Conservation (phyloP, 192 early-diverging fungal genomes). For the Linnemannia exigua region DNA sequence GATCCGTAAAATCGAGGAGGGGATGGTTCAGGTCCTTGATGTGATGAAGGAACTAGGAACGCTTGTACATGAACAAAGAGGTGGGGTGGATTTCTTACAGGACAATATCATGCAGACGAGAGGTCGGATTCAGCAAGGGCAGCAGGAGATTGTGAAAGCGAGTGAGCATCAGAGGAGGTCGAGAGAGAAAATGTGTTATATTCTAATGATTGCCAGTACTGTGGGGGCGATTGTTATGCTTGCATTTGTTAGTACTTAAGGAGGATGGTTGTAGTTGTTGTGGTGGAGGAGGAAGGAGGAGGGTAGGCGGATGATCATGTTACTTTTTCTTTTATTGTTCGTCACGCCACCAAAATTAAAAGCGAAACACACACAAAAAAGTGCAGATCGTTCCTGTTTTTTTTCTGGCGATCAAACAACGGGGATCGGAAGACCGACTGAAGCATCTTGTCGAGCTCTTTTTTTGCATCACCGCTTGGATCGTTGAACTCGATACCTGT, state of each 20-base stretch:
- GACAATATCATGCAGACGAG: constrained; percentile 48
- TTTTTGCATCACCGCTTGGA: not conserved
- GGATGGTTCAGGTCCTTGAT: constrained; percentile 40
- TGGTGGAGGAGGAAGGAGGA: not conserved
- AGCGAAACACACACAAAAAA: not conserved
- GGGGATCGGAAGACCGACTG: too few species aligned
- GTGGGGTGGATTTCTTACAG: constrained; percentile 43
- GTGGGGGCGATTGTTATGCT: constrained; percentile 40
- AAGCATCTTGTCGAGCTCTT: not conserved
- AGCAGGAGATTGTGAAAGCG: constrained; percentile 49
- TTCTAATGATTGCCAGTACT: constrained; percentile 38
- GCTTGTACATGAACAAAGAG: constrained; percentile 39
- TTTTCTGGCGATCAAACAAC: too few species aligned
- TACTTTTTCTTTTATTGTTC: not conserved
- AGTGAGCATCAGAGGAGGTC: constrained; percentile 48
- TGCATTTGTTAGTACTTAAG: constrained; percentile 30
- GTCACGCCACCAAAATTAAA: not conserved
- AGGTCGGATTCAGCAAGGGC: constrained; percentile 30
- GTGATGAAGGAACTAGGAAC: constrained; percentile 51
- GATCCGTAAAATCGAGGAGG: constrained; percentile 43
- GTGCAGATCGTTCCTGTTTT: too few species aligned
- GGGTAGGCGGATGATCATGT: not conserved
- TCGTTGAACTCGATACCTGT: too few species aligned
- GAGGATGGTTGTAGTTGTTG: too few species aligned
- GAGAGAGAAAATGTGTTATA: constrained; percentile 43